A percentile compares a stretch with the other conserved stretches of the same genome.
These are phyloP conservation scores for Funneliformis mosseae DNA, from an alignment of 192 early-diverging fungal genomes.

Conservation along the genomic window DNA sequence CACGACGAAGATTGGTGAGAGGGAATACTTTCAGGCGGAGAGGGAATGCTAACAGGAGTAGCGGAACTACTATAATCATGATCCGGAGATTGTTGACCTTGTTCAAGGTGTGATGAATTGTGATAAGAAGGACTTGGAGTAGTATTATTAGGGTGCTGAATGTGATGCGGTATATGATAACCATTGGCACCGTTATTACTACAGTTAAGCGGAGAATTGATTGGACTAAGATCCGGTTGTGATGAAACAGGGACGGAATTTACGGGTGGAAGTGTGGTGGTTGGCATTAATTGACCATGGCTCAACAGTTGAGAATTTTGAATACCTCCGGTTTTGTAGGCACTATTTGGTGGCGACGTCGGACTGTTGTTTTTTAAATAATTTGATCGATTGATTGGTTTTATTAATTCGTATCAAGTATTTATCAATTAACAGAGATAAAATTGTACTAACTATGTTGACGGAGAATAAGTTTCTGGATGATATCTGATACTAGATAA, in stretches of 20 bases:
- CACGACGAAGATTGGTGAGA: conserved; percentile 16
- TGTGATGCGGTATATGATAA: conserved; percentile 33
- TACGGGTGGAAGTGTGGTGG: conserved; percentile 21
- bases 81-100: conserved; percentile 20
- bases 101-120: conserved; percentile 28
- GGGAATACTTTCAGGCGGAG: conserved; percentile 30
- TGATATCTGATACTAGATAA: conserved; percentile 22
- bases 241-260: conserved; percentile 8
- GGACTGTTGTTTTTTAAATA: neutral
- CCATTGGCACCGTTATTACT: conserved; percentile 14
- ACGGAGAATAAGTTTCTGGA: conserved; percentile 10
- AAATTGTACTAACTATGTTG: conserved; percentile 19
- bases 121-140: conserved; percentile 18
- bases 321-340: conserved; percentile 15
- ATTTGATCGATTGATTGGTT: too few relatives aligned
- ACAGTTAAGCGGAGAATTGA: conserved; percentile 19
- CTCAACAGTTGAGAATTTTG: conserved; percentile 6
- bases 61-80: conserved; percentile 29
- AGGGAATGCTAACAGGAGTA: conserved; percentile 26
- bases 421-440: neutral
- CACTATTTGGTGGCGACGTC: neutral
- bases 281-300: conserved; percentile 29
- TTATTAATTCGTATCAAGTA: neutral
- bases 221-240: conserved; percentile 26
- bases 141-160: conserved; percentile 2